A percentile compares a stretch with the other conserved stretches of the same genome.
Conservation (phyloP, 495 filamentous ascomycete genomes). For the Lasiosphaeria miniovina region DNA sequence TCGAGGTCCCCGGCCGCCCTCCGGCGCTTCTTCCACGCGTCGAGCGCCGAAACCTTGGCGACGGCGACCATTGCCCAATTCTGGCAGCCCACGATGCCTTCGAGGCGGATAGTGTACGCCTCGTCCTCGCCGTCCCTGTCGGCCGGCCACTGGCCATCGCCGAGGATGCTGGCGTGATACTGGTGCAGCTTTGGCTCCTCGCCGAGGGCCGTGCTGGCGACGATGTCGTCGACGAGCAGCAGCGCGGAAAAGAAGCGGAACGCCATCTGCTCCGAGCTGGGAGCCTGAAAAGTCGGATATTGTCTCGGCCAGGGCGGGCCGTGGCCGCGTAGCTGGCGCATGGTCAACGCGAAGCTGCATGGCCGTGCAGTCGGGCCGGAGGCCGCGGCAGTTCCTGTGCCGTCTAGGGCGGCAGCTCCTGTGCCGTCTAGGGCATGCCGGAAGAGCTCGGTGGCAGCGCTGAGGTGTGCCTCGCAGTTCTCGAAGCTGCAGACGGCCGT, state of each 20-base stretch:
- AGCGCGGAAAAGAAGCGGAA: conserved; percentile 50
- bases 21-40: conserved; percentile 48
- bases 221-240: conserved; percentile 47
- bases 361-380: conserved; percentile 7
- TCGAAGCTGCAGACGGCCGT: conserved; percentile 38
- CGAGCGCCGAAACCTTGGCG: conserved; percentile 45
- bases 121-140: conserved; percentile 11
- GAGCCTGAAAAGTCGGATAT: not conserved
- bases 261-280: conserved; percentile 47
- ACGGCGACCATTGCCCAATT: conserved; percentile 48
- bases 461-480: conserved; percentile 49
- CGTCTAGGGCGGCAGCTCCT: conserved; percentile 4
- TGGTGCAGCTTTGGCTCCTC: conserved; percentile 39
- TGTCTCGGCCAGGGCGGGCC: conserved; percentile 24
- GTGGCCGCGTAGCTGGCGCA: conserved; percentile 24
- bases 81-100: conserved; percentile 40
- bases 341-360: conserved; percentile 26
- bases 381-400: conserved; percentile 10
- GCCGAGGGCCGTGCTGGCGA: conserved; percentile 45
- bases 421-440: conserved; percentile 16
- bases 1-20: conserved; percentile 41
- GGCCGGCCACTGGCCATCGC: conserved; percentile 13
- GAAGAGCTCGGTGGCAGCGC: conserved; percentile 47
- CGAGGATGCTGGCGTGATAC: conserved; percentile 38
- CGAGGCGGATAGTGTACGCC: conserved; percentile 35